Evolutionary conservation across 2,329 filamentous ascomycete species (phyloP).

Genomic region (Alternaria infectoria): DNA sequence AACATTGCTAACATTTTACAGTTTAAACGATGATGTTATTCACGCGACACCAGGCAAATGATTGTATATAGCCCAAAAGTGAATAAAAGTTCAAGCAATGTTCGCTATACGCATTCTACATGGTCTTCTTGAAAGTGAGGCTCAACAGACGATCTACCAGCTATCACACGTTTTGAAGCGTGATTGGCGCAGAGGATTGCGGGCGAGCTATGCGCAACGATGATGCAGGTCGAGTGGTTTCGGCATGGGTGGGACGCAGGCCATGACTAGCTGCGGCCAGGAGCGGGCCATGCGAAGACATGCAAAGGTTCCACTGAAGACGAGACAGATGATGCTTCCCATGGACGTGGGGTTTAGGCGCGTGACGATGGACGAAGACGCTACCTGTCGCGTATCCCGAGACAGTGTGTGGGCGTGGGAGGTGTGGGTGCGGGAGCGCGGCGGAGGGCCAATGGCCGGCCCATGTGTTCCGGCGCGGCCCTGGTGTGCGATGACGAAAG

Average conservation of each 20-base stretch:
- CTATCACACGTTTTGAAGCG: constrained; percentile 9
- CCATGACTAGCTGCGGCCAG: constrained; percentile 1
- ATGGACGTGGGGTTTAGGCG: neutral
- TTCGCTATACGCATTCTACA: neutral
- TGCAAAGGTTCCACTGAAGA: neutral
- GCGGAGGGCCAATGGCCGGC: constrained; percentile 10
- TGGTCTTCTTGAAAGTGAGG: too few species aligned
- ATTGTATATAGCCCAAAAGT: neutral
- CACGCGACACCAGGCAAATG: neutral
- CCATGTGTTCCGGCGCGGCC: constrained; percentile 4
- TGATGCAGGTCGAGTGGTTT: constrained; percentile 4
- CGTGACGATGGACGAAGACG: neutral
- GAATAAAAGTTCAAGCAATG: neutral
- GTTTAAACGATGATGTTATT: constrained; percentile 24
- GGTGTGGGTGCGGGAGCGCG: neutral
- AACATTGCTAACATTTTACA: constrained; percentile 27
- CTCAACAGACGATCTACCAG: neutral
- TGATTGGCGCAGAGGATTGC: constrained; percentile 12
- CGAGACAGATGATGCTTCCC: neutral
- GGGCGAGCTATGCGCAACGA: constrained; percentile 6
- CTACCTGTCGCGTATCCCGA: neutral
- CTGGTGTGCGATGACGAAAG: constrained; percentile 8
- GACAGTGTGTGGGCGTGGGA: neutral
- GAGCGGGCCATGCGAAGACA: neutral
- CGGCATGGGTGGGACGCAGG: constrained; percentile 10